phyloP scores from a whole-genome alignment of 257 asterid genomes.

The Solanum habrochaites region DNA sequence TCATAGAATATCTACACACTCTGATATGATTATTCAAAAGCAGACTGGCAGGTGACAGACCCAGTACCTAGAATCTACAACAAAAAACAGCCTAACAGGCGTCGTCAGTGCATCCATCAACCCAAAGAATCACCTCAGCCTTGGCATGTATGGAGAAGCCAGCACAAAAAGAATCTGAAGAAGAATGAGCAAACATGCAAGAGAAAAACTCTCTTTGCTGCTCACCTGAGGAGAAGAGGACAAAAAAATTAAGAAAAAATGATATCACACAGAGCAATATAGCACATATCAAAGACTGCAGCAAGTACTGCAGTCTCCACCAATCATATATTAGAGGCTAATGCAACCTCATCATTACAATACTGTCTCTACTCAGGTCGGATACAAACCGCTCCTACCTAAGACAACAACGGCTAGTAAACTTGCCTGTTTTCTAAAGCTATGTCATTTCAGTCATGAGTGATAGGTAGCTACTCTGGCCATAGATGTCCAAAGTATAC shows the following conservation, averaged over 20 bases:
- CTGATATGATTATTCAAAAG: not conserved
- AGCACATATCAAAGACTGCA: not conserved
- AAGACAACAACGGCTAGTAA: not conserved
- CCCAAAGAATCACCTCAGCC: not conserved
- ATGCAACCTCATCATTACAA: not conserved
- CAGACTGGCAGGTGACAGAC: not conserved
- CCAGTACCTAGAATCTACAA: not conserved
- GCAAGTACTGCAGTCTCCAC: not conserved
- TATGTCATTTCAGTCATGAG: not conserved
- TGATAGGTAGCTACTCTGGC: not conserved
- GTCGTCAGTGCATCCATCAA: not conserved
- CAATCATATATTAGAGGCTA: not conserved
- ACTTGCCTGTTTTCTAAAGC: not conserved
- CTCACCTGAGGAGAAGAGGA: not conserved
- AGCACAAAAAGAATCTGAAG: not conserved
- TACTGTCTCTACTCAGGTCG: not conserved
- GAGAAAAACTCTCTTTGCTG: not conserved
- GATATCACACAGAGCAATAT: not conserved
- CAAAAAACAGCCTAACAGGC: not conserved
- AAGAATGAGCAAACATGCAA: not conserved
- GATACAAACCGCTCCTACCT: not conserved
- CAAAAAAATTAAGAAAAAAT: not conserved
- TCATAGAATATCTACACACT: not conserved
- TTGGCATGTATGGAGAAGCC: not conserved
- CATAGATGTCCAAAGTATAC: not conserved